Conservation (phyloP, 441 rosid species). For the Populus tomentosa region DNA sequence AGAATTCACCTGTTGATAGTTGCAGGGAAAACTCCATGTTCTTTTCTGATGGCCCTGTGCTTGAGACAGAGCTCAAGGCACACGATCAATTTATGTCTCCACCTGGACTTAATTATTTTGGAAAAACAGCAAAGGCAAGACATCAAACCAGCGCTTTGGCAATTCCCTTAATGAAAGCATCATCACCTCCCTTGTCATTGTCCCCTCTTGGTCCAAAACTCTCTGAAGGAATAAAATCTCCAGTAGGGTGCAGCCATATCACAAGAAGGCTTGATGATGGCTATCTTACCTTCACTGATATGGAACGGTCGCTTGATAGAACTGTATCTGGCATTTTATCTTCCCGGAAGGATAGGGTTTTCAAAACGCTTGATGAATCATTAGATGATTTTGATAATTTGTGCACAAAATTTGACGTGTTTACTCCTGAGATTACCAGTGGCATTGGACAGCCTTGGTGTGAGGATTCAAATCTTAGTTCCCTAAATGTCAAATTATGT, state of each 20-base stretch:
- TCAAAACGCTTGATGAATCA: constrained; percentile 21
- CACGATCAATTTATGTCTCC: constrained; percentile 13
- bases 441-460: constrained; percentile 18
- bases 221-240: constrained; percentile 28
- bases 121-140: constrained; percentile 23
- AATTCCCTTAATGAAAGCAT: constrained; percentile 31
- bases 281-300: constrained; percentile 36
- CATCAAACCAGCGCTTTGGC: constrained; percentile 31
- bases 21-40: constrained; percentile 20
- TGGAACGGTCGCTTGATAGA: constrained; percentile 38
- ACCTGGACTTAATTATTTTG: constrained; percentile 15
- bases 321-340: constrained; percentile 26
- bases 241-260: constrained; percentile 15
- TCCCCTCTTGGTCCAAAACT: constrained; percentile 60
- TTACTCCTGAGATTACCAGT: constrained; percentile 24
- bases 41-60: constrained; percentile 29
- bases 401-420: constrained; percentile 20
- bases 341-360: constrained; percentile 24
- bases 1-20: constrained; percentile 16
- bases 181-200: constrained; percentile 32
- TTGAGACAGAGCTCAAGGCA: constrained; percentile 23
- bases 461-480: constrained; percentile 21
- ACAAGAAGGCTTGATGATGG: constrained; percentile 26
- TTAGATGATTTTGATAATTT: constrained; percentile 20
- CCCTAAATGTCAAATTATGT: constrained; percentile 26